Base-by-base conservation (phyloP, 129 eudicot species). In the Solidago caesia region DNA sequence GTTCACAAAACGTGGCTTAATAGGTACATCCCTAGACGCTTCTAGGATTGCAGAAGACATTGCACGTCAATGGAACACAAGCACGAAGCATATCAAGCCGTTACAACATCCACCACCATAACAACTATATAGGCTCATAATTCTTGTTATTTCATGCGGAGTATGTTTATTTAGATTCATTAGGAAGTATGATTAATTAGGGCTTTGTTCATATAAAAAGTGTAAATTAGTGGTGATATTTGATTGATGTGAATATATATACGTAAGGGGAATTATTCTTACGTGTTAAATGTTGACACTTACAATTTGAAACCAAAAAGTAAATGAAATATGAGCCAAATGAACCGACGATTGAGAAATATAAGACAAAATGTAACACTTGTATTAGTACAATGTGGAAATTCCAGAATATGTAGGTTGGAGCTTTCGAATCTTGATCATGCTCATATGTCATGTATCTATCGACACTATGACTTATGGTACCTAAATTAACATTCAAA, bases 11-110 rank as follows among this genome's bases (percentile, higher is more conserved):
- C 89, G 87, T 16, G 96, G 96, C 44, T 71, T 89, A 41, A 72
- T 81, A 0, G 92, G 96, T 21, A 77, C 89, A 13, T 89, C 96
- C 9, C 67, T 78, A 47, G 92, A 89, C 9, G 92, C 96, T 41
- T 43, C 43, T 16, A 79, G 80, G 46, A 81, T 87, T 56, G 92
- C 96, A 4, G 82, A 87, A 72, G 96, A 89, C 67, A 85, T 89
- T 77, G 81, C 47, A 21, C 70, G 67, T 13, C 87, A 84, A 51
- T 86, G 85, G 84, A 80, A 66, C 6, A 39, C 46, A 43, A 68
- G 78, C 56, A 67, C 46, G 21, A 83, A 60, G 44, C 77, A 49
- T 49, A 46, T 76, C 21, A 81, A 80, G 59, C 39, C 39, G 39
- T 45, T 65, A 48, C 44, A 5, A 26, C 65, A 56, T 68, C 64